These are phyloP conservation scores for Plenodomus lindquistii DNA, from an alignment of 2,329 filamentous ascomycete genomes.

Conservation along the genomic window DNA sequence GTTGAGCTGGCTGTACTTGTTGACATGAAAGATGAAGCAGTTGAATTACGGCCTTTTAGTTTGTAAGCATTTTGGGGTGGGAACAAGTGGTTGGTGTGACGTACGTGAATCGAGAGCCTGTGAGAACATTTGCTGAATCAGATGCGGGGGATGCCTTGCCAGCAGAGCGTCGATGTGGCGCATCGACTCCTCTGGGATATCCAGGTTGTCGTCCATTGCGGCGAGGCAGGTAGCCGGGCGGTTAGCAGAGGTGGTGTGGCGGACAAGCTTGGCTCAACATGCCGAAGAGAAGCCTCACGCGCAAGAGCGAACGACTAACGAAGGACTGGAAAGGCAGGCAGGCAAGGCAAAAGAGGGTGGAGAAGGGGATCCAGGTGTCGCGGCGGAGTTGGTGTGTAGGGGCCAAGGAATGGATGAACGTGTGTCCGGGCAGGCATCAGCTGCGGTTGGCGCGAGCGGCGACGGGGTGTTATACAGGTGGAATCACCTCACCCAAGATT, in stretches of 20 bases:
- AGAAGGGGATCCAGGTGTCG: constrained; percentile 23
- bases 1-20: constrained; percentile 34
- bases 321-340: constrained; percentile 13
- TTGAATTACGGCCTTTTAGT: constrained; percentile 39
- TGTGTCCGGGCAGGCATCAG: constrained; percentile 36
- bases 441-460: constrained; percentile 40
- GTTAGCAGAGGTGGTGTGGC: constrained; percentile 9
- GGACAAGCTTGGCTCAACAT: constrained; percentile 20
- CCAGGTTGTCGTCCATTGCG: constrained; percentile 40
- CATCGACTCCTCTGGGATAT: constrained; percentile 44
- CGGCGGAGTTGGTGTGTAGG: constrained; percentile 15
- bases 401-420: constrained; percentile 39
- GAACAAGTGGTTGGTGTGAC: constrained; percentile 8
- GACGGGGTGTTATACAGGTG: constrained; percentile 39
- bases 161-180: constrained; percentile 44
- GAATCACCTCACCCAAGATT: constrained; percentile 39
- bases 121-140: constrained; percentile 44
- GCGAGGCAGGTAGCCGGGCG: constrained; percentile 13
- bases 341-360: constrained; percentile 23
- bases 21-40: constrained; percentile 38
- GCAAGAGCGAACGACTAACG: constrained; percentile 9
- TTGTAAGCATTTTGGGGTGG: constrained; percentile 19
- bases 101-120: constrained; percentile 42
- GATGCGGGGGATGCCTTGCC: constrained; percentile 40
- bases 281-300: constrained; percentile 15